These are phyloP conservation scores for Lachancea fermentati DNA, from an alignment of 805 yeast genomes.

Conservation along the genomic window DNA sequence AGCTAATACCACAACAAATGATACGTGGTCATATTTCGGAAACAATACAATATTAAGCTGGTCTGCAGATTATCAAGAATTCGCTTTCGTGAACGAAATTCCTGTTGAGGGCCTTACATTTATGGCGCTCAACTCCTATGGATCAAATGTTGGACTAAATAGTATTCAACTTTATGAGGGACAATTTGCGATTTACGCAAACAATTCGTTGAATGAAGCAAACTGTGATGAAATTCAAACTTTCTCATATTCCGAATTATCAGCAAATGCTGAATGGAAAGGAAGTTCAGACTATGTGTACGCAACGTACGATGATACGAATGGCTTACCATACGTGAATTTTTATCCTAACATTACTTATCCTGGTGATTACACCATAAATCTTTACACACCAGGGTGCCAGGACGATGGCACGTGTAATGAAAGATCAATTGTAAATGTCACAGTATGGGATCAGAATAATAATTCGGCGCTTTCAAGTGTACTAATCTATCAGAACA, in stretches of 20 bases:
- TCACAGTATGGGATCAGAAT: conserved; percentile 44
- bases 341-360: conserved; percentile 65
- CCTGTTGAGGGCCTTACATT: conserved; percentile 57
- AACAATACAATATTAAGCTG: conserved; percentile 35
- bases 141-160: conserved; percentile 57
- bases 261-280: conserved; percentile 27
- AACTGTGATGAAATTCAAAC: conserved; percentile 39
- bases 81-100: conserved; percentile 67
- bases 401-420: conserved; percentile 57
- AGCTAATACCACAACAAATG: conserved; percentile 25
- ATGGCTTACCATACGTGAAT: conserved; percentile 34
- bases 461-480: conserved; percentile 37
- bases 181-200: conserved; percentile 59
- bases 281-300: conserved; percentile 25
- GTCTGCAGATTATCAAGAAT: conserved; percentile 62
- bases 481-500: conserved; percentile 65
- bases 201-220: conserved; percentile 63
- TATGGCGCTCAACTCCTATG: conserved; percentile 62
- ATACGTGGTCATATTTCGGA: conserved; percentile 23
- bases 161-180: conserved; percentile 69
- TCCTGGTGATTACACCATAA: conserved; percentile 69
- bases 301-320: conserved; percentile 31
- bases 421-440: conserved; percentile 72
- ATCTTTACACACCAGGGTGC: conserved; percentile 88
- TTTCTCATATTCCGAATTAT: conserved; percentile 27